A percentile compares a stretch with the other conserved stretches of the same genome.
Evolutionary conservation across 768 basidiomycete genomes (phyloP).

Genomic region (Holtermannia corniformis): DNA sequence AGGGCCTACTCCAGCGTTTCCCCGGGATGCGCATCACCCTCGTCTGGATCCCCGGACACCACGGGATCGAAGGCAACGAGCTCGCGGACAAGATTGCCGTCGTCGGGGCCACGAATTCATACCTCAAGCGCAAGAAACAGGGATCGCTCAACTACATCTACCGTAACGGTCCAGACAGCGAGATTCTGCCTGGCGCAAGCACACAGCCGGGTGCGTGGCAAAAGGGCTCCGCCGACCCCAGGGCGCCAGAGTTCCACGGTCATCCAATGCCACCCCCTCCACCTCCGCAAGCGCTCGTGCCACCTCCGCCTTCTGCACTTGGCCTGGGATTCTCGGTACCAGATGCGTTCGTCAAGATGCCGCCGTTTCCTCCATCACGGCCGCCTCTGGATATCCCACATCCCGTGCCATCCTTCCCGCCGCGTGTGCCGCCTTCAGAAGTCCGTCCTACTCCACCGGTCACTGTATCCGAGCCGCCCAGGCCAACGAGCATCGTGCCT

Average conservation of each 20-base stretch:
- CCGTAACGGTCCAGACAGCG: slow-evolving; percentile 20
- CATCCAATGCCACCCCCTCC: slow-evolving; percentile 6
- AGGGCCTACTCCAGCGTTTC: slow-evolving; percentile 27
- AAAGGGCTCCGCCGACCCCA: slow-evolving; percentile 30
- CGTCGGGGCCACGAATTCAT: slow-evolving; percentile 33
- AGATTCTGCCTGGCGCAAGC: slow-evolving; percentile 23
- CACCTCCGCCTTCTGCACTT: too few species aligned
- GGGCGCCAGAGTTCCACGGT: slow-evolving; percentile 7
- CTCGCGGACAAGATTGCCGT: slow-evolving; percentile 37
- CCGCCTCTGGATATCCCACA: background rate
- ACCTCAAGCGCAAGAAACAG: slow-evolving; percentile 32
- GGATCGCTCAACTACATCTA: slow-evolving; percentile 18
- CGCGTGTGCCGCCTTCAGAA: background rate
- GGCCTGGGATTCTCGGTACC: background rate
- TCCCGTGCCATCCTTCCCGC: background rate
- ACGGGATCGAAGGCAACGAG: slow-evolving; percentile 32
- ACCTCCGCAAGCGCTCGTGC: background rate
- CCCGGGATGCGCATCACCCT: slow-evolving; percentile 32
- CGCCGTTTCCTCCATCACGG: background rate
- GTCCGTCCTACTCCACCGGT: too few species aligned
- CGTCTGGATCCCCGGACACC: slow-evolving; percentile 37
- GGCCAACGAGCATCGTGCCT: too few species aligned
- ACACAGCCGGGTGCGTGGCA: slow-evolving; percentile 30
- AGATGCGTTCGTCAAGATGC: background rate
- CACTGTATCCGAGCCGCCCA: too few species aligned